Conservation (phyloP, 1,284 basidiomycete species). For the Phlebopus sp. region DNA sequence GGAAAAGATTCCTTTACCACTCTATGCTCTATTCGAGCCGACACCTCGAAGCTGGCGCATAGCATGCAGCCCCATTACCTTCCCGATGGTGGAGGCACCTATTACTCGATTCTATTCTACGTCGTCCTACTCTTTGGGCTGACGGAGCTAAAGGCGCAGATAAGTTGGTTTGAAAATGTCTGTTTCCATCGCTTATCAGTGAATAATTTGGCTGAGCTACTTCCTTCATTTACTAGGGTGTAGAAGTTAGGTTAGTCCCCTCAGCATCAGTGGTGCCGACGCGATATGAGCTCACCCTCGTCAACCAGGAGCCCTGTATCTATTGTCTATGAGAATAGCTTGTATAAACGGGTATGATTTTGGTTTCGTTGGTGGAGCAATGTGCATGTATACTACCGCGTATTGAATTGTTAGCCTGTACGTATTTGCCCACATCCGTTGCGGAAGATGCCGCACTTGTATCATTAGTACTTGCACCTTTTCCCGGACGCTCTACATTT, state of each 20-base stretch:
- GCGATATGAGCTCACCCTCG: background rate
- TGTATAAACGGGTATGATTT: conserved; percentile 11
- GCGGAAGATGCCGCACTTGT: too few species aligned
- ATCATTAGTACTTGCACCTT: too few species aligned
- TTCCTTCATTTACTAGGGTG: conserved; percentile 16
- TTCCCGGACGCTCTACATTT: too few species aligned
- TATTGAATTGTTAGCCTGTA: too few species aligned
- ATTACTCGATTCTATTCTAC: conserved; percentile 35
- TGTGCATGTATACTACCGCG: too few species aligned
- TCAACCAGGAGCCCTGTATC: conserved; percentile 34
- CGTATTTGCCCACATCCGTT: too few species aligned
- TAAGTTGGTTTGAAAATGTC: conserved; percentile 39
- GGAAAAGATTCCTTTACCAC: conserved; percentile 32
- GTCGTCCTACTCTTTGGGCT: conserved; percentile 41
- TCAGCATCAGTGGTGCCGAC: background rate
- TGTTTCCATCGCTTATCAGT: background rate
- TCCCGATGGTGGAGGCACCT: conserved; percentile 20
- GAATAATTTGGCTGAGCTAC: background rate
- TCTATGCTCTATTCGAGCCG: conserved; percentile 35
- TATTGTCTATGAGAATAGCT: conserved; percentile 35
- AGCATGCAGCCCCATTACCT: conserved; percentile 17
- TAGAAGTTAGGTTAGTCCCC: conserved; percentile 26
- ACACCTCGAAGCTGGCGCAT: conserved; percentile 30
- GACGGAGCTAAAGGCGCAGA: conserved; percentile 43
- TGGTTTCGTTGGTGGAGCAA: too few species aligned